Evolutionary conservation across 2,329 filamentous ascomycete genomes (phyloP), one percentile per base, ranked within the genome.

Genomic region (Arthrobotrys entomopaga): DNA sequence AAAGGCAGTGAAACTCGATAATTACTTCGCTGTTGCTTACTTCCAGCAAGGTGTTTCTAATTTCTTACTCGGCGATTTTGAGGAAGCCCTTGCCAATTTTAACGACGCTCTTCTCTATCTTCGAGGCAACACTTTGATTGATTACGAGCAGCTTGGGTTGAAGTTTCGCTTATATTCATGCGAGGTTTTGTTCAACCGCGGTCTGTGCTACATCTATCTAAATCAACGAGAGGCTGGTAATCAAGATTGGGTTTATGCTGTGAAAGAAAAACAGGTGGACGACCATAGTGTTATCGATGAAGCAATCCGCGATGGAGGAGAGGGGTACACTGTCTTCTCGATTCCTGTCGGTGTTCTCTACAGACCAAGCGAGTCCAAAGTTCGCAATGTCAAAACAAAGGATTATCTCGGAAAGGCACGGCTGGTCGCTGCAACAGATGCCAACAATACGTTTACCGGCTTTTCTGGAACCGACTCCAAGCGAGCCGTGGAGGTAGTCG

Each of bases 31-130:
- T 67, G 93, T 99, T 70, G 94, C 95, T 72, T 98, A 98, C 82
- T 99, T 99, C 82, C 95, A 99, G 80, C 92, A 98, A 82, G 95
- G 95, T 49, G 95, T 99, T 16, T 98, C 95, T 65, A 99, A 98
- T 81, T 99, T 99, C 82, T 85, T 99, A 57, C 88, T 98, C 65
- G 94, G 94, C 72, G 95, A 99, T 81, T 98, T 98, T 78, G 93
- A 98, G 81, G 95, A 98, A 82, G 95, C 95, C 16, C 85, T 98
- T 75, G 93, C 93, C 78, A 98, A 98, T 83, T 99, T 99, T 86
- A 99, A 99, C 84, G 95, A 99, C 80, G 97, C 95, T 0, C 85
- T 99, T 46, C 84, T 97, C 48, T 98, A 98, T 82, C 87, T 99
- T 52, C 88, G 95, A 80, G 95, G 95, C 76, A 98, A 99, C 84